These are phyloP conservation scores for Xerocomellus amylosporus DNA, from an alignment of 768 basidiomycete genomes.

Conservation along the genomic window DNA sequence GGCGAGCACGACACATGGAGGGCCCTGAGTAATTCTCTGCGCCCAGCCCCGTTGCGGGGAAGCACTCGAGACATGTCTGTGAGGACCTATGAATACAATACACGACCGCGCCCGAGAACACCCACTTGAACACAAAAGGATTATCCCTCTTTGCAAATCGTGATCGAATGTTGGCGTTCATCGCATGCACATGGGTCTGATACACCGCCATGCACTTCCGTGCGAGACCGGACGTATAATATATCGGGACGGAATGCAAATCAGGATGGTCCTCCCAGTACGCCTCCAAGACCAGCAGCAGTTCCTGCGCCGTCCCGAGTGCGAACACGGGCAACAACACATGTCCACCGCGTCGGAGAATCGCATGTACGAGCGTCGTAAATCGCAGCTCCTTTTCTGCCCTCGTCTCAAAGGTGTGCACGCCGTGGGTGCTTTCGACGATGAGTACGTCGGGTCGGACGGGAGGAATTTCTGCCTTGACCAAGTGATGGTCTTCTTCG, in stretches of 20 bases:
- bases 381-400: constrained; percentile 91
- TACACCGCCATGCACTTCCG: constrained; percentile 97
- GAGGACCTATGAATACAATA: neutral
- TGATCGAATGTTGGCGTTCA: constrained; percentile 89
- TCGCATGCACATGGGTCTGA: constrained; percentile 94
- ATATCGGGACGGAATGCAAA: constrained; percentile 86
- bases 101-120: constrained; percentile 15
- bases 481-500: constrained; percentile 94
- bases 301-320: constrained; percentile 90
- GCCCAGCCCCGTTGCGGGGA: constrained; percentile 77
- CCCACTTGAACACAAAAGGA: constrained; percentile 96
- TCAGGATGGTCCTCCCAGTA: constrained; percentile 96
- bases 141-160: constrained; percentile 93
- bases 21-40: constrained; percentile 85
- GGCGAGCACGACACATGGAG: constrained; percentile 93
- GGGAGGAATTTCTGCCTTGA: constrained; percentile 91
- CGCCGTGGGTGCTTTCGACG: constrained; percentile 94
- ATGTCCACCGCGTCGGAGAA: constrained; percentile 87
- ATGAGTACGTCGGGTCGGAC: constrained; percentile 91
- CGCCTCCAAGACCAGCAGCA: constrained; percentile 89
- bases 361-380: constrained; percentile 85
- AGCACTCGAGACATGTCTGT: constrained; percentile 75
- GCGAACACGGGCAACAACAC: constrained; percentile 95
- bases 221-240: constrained; percentile 91
- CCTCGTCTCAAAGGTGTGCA: constrained; percentile 81